Base-by-base conservation (phyloP, 352 stramenopile genomes). In the Ochromonadaceae sp. region DNA sequence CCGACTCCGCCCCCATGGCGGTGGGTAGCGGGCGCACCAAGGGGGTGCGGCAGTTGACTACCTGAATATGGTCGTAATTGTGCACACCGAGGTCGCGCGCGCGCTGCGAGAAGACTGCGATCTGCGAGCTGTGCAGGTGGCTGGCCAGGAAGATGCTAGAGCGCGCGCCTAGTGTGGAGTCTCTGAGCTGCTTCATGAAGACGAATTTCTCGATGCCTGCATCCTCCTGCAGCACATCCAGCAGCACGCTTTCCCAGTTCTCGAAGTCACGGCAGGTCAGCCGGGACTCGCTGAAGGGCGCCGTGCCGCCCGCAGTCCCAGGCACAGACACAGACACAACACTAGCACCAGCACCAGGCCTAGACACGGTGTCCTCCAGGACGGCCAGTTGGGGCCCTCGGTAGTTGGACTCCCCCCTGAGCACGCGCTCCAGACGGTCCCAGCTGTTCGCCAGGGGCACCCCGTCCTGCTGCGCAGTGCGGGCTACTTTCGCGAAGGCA, bases 151-250 rank as follows among this genome's bases (percentile, higher is more conserved):
- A 58, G 30, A 43, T 43, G 10, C 31, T 58, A 7, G 49, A 22
- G 12, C 10, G n/a, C 10, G 10, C 14, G 14, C 49, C 49, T 22
- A 47, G 10, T 7, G 42, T 58, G n/a, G 30, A 32, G n/a, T 60
- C 52, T 41, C 52, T 9, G 35, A 60, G 35, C 14, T 50, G n/a
- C 32, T 60, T 60, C 52, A 60, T 60, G 31, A 60, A 60, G 5
- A 60, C 31, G 22, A 60, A 60, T 26, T 60, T 60, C 7, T 60
- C 52, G 10, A 60, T 25, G 10, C 32, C 31, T 22, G 5, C 17
- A 9, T 5, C 28, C 22, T 53, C 14, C 5, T 7, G 20, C 3
- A 48, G 3, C 22, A 60, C 2, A 32, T 60, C 31, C 5, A 22
- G 20, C 28, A 60, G 3, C 3, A 60, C 10, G 32, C 3, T 39